Evolutionary conservation across 768 basidiomycete genomes (phyloP).

Genomic region (Agrocybe pediades): DNA sequence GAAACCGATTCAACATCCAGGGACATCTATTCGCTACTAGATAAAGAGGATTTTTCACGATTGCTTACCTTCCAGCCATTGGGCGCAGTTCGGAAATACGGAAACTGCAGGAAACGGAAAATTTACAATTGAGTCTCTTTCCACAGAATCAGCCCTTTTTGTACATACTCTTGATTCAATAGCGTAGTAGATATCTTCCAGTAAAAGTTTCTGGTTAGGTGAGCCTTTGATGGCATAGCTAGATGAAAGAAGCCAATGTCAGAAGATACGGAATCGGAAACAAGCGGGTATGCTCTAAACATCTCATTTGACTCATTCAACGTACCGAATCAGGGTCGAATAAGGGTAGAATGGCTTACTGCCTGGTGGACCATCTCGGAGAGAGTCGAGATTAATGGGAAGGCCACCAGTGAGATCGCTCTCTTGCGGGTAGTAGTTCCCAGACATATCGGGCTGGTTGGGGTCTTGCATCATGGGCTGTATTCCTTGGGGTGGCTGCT

Average conservation of each 20-base stretch:
- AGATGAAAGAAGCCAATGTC: conserved; percentile 16
- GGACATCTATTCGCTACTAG: conserved; percentile 11
- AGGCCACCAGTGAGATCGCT: conserved; percentile 82
- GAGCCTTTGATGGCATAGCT: conserved; percentile 93
- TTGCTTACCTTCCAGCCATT: conserved; percentile 87
- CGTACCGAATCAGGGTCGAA: conserved; percentile 86
- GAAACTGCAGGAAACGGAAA: conserved; percentile 55
- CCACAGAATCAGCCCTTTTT: neutral
- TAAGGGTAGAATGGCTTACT: conserved; percentile 92
- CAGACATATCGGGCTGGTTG: conserved; percentile 50
- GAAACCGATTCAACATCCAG: conserved; percentile 7
- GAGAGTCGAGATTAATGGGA: conserved; percentile 84
- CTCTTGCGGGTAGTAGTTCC: conserved; percentile 73
- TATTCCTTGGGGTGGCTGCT: conserved; percentile 58
- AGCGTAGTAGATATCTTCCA: conserved; percentile 92
- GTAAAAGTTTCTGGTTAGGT: conserved; percentile 79
- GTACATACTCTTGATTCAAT: conserved; percentile 81
- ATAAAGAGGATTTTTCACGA: conserved; percentile 14
- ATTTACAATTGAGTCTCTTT: conserved; percentile 17
- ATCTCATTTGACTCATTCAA: conserved; percentile 17
- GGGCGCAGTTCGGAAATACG: conserved; percentile 85
- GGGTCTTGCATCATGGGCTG: conserved; percentile 65
- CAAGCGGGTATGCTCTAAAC: conserved; percentile 1
- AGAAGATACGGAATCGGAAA: conserved; percentile 7
- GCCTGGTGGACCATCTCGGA: conserved; percentile 85